Conservation (phyloP, 2,329 filamentous ascomycete genomes). For the Ophiosphaerella herpotricha region DNA sequence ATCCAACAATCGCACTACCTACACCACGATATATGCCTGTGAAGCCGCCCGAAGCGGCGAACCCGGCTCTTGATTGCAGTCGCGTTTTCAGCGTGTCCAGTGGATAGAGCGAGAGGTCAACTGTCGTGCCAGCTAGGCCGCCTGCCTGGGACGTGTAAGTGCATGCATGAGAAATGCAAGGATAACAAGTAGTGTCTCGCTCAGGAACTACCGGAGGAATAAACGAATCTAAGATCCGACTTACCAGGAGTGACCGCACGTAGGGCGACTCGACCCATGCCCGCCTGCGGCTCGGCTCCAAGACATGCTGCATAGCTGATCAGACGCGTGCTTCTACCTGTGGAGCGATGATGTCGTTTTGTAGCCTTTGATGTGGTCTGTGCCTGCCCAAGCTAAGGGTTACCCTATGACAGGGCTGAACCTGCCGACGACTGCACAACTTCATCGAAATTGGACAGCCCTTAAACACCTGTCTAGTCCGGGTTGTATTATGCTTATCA, state of each 20-base stretch:
- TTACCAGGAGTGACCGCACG: slow-evolving; percentile 53
- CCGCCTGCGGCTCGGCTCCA: slow-evolving; percentile 27
- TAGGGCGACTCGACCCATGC: slow-evolving; percentile 54
- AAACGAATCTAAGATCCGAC: slow-evolving; percentile 4
- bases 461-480: not conserved
- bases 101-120: slow-evolving; percentile 95
- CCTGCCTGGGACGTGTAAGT: slow-evolving; percentile 63
- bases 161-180: not conserved
- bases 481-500: not conserved
- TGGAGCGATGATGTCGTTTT: slow-evolving; percentile 12
- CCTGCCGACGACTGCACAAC: not conserved
- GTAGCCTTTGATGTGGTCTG: slow-evolving; percentile 24
- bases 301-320: slow-evolving; percentile 36
- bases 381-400: slow-evolving; percentile 31
- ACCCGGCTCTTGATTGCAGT: slow-evolving; percentile 79
- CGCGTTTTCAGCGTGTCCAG: slow-evolving; percentile 99
- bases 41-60: slow-evolving; percentile 85
- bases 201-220: not conserved
- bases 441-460: not conserved
- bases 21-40: slow-evolving; percentile 91
- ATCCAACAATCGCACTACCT: slow-evolving; percentile 85
- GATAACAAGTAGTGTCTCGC: not conserved
- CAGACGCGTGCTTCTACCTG: slow-evolving; percentile 1
- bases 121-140: slow-evolving; percentile 89
- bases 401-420: not conserved